Conservation (phyloP, 164 flowering plant genomes). For the Annona cherimola region DNA sequence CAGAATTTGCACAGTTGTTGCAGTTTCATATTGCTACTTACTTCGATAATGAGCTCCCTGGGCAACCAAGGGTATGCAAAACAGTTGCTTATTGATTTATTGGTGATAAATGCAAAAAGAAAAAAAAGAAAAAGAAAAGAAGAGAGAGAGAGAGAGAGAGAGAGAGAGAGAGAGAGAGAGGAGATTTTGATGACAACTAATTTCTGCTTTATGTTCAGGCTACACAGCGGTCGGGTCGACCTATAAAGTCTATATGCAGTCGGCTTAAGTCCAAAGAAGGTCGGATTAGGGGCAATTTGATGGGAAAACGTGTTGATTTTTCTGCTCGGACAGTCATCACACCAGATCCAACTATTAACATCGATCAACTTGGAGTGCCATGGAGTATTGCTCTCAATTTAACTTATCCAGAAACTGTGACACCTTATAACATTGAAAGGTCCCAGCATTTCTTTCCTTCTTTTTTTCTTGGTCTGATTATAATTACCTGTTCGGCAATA, state of each 20-base stretch:
- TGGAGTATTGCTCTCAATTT: conserved; percentile 99
- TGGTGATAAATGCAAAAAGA: too few species aligned
- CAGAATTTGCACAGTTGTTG: conserved; percentile 87
- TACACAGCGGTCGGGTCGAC: conserved; percentile 94
- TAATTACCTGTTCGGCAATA: too few species aligned
- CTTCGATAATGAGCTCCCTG: conserved; percentile 97
- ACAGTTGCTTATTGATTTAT: background rate
- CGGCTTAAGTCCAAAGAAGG: conserved; percentile 99
- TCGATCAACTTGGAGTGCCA: conserved; percentile 95
- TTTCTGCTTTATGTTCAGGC: conserved; percentile 43
- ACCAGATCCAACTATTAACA: conserved; percentile 94
- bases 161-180: conserved; percentile 51
- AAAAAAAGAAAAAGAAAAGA: too few species aligned
- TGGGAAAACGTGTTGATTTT: conserved; percentile 99
- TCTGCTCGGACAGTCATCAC: conserved; percentile 99
- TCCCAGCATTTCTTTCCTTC: conserved; percentile 5
- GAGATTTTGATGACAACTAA: conserved; percentile 19
- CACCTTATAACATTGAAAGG: conserved; percentile 99
- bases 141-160: too few species aligned
- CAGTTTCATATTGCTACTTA: conserved; percentile 96
- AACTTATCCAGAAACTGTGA: conserved; percentile 97
- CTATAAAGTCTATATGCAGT: conserved; percentile 96
- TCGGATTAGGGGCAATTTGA: conserved; percentile 92
- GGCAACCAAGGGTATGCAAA: conserved; percentile 79
- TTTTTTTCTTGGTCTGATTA: too few species aligned